Conservation (phyloP, 768 basidiomycete species). For the Dictyophora rubrovolvata region DNA sequence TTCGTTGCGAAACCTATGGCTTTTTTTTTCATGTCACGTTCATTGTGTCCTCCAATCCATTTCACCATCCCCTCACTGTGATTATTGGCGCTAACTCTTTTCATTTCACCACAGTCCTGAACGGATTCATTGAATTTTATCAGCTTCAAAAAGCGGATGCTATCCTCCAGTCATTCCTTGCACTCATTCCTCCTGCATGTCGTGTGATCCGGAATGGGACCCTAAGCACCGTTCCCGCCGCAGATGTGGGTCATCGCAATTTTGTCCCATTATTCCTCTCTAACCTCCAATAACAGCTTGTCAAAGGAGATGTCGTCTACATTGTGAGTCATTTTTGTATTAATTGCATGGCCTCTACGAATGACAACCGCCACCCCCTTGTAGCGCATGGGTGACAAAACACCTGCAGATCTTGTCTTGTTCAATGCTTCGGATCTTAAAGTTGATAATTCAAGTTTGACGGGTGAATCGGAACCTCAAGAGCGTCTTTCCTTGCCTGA, state of each 20-base stretch:
- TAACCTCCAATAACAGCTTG: constrained; percentile 23
- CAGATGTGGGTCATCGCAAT: constrained; percentile 20
- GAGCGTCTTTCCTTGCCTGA: constrained; percentile 39
- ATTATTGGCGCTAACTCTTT: not conserved
- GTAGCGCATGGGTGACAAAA: constrained; percentile 60
- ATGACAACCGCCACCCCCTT: constrained; percentile 3
- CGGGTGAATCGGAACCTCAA: constrained; percentile 63
- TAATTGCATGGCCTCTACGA: not conserved
- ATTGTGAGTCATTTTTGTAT: constrained; percentile 28
- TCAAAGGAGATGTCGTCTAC: constrained; percentile 58
- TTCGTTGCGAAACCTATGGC: not conserved
- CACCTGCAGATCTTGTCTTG: constrained; percentile 54
- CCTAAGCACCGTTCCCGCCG: constrained; percentile 46
- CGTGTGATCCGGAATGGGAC: constrained; percentile 50
- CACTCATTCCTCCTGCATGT: constrained; percentile 64
- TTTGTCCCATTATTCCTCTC: not conserved
- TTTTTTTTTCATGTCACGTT: not conserved
- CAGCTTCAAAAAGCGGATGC: constrained; percentile 68
- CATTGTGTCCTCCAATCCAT: not conserved
- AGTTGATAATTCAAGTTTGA: constrained; percentile 62
- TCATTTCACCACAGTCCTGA: constrained; percentile 30
- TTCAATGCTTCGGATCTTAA: constrained; percentile 55
- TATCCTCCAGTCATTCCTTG: constrained; percentile 61
- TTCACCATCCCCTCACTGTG: not conserved
- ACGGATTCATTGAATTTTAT: constrained; percentile 59